phyloP scores from a whole-genome alignment of 192 early-diverging fungal species.

The Diversispora epigaea region DNA sequence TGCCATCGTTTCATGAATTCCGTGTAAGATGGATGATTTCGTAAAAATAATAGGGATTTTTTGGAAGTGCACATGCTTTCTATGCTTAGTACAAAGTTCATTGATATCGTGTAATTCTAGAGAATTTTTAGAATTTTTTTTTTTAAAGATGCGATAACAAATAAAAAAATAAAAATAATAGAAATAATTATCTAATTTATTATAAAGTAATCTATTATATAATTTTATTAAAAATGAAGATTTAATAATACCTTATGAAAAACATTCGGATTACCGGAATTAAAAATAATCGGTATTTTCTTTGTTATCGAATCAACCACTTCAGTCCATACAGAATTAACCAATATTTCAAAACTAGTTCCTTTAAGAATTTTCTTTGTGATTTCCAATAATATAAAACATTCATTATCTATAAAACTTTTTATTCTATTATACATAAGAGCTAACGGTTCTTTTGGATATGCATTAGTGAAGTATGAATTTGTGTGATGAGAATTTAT shows the following conservation, averaged over 20 bases:
- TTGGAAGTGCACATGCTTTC: constrained; percentile 47
- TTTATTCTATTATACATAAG: constrained; percentile 61
- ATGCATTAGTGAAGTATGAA: not conserved
- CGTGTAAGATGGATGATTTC: constrained; percentile 49
- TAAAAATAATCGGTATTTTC: constrained; percentile 55
- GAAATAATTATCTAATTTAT: not conserved
- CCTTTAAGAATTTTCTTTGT: constrained; percentile 56
- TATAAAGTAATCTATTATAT: not conserved
- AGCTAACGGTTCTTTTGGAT: constrained; percentile 43
- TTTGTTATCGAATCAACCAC: constrained; percentile 49
- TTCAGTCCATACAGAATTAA: constrained; percentile 61
- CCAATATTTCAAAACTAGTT: constrained; percentile 61
- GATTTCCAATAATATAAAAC: constrained; percentile 56
- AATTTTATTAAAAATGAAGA: not conserved
- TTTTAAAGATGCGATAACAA: no score
- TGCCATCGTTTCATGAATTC: constrained; percentile 65
- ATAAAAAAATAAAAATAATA: not conserved
- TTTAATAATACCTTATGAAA: constrained; percentile 62
- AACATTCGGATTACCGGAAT: constrained; percentile 62
- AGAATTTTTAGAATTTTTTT: no score
- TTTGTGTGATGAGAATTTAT: not conserved
- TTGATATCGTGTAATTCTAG: constrained; percentile 58
- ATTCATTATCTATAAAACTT: constrained; percentile 49
- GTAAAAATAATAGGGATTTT: constrained; percentile 49
- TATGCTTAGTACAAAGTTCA: constrained; percentile 52